Evolutionary conservation across 2,329 filamentous ascomycete species (phyloP), one percentile per base, ranked within the genome.

Genomic region (Cephalotrichum gorgonifer): DNA sequence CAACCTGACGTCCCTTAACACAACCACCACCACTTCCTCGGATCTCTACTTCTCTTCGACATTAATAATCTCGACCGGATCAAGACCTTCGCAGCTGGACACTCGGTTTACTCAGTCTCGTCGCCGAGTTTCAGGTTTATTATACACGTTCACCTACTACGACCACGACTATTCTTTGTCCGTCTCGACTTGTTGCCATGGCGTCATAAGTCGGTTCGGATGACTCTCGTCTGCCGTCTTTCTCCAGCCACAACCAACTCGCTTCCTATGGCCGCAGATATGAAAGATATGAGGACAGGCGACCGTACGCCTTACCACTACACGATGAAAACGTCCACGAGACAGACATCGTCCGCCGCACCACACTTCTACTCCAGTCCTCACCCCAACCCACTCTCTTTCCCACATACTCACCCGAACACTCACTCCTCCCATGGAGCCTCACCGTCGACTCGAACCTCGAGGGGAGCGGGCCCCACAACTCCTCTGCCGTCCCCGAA

Each of bases 401-500:
- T 20, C 26, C 52, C 59, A 46, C 55, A 58, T 41, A 51, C 55
- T 31, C 55, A 59, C 35, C 6, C 35, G 17, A 39, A 39, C 48
- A 55, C 62, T 15, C 64, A 68, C 45, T 54, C n/a, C n/a, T n/a
- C 64, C 17, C 63, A 67, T 50, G 62, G 5, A 64, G 62, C 51
- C 60, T 64, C 46, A 30, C 33, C 26, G 42, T 22, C 64, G 61
- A 48, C 55, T 63, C 28, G 62, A 63, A 50, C 75, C 69, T 27
- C 38, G 20, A 43, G 22, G 17, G 38, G 35, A 6, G 30, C 46
- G 22, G 12, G 44, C 53, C 60, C 73, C 5, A 66, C 68, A 11
- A 79, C 78, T 1, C 78, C 80, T 3, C 51, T 70, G 39, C 66
- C 72, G 14, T 79, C 78, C 6, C 73, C 76, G 41, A 69, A 71